Evolutionary conservation across 495 filamentous ascomycete species (phyloP).

Genomic region (Neurospora cerealis): DNA sequence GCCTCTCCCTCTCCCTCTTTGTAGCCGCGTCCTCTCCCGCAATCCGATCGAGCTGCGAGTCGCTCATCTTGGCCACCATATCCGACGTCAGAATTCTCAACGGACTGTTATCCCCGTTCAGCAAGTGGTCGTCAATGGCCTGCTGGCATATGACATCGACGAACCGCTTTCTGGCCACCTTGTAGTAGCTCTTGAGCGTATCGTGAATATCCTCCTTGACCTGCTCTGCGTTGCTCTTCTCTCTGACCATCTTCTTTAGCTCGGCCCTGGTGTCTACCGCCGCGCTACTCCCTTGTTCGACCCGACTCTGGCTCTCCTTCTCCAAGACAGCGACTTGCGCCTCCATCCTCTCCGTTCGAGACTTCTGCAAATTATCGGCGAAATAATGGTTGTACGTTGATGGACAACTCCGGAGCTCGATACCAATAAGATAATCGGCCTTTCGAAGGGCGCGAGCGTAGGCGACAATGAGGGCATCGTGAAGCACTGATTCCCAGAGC

Average conservation of each 20-base stretch:
- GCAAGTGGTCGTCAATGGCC: conserved; percentile 24
- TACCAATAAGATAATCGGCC: conserved; percentile 34
- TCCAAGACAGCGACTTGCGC: conserved; percentile 6
- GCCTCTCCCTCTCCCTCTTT: conserved; percentile 13
- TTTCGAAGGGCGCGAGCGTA: conserved; percentile 36
- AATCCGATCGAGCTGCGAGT: conserved; percentile 23
- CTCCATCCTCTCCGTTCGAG: conserved; percentile 14
- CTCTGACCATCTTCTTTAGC: conserved; percentile 10
- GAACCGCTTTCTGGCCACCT: conserved; percentile 46
- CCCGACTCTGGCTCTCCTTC: neutral
- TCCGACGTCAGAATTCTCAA: conserved; percentile 19
- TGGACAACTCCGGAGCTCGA: conserved; percentile 37
- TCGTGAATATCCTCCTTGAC: conserved; percentile 46
- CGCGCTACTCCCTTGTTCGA: neutral
- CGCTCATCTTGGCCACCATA: conserved; percentile 16
- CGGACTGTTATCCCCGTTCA: conserved; percentile 20
- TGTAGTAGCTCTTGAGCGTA: conserved; percentile 49
- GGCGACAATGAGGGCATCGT: conserved; percentile 30
- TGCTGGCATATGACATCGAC: conserved; percentile 43
- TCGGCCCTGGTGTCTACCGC: neutral
- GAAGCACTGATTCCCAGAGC: conserved; percentile 28
- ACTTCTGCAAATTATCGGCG: conserved; percentile 37
- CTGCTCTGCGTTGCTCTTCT: conserved; percentile 38
- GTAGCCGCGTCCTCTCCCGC: conserved; percentile 23
- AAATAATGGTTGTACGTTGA: conserved; percentile 47